Conservation (phyloP, 768 basidiomycete genomes). For the Lyophyllum shimeji region DNA sequence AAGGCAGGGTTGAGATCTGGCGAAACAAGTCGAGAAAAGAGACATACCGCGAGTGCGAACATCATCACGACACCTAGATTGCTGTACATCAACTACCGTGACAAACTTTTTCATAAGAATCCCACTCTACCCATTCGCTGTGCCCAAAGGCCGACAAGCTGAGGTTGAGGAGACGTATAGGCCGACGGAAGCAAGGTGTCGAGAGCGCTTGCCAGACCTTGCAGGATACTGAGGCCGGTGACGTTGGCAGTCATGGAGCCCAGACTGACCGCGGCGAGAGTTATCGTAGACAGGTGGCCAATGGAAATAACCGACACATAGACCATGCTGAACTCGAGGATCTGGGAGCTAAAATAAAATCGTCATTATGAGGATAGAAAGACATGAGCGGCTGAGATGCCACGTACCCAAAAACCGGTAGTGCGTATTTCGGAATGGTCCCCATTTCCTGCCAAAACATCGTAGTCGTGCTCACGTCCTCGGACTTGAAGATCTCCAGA, state of each 20-base stretch:
- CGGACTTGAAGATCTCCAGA: background rate
- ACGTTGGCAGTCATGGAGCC: slow-evolving; percentile 73
- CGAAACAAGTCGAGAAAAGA: slow-evolving; percentile 1
- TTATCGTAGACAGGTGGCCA: slow-evolving; percentile 86
- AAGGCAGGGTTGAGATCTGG: slow-evolving; percentile 26
- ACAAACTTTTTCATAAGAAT: background rate
- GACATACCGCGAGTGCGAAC: slow-evolving; percentile 52
- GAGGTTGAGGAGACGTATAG: slow-evolving; percentile 85
- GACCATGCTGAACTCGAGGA: slow-evolving; percentile 85
- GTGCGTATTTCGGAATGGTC: slow-evolving; percentile 5
- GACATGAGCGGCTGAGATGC: background rate
- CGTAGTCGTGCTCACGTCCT: background rate
- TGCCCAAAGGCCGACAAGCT: slow-evolving; percentile 90
- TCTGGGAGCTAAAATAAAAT: slow-evolving; percentile 54
- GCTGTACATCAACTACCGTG: no score
- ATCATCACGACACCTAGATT: slow-evolving; percentile 48
- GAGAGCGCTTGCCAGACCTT: slow-evolving; percentile 79
- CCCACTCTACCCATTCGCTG: slow-evolving; percentile 78
- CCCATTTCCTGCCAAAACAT: slow-evolving; percentile 16
- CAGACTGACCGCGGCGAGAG: slow-evolving; percentile 79
- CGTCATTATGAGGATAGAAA: background rate
- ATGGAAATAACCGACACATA: slow-evolving; percentile 82
- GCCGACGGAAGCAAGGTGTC: slow-evolving; percentile 94
- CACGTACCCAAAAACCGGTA: slow-evolving; percentile 12
- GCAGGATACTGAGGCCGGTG: slow-evolving; percentile 77